A percentile compares a stretch with the other conserved stretches of the same genome.
Evolutionary conservation across 2,329 filamentous ascomycete genomes (phyloP).

Genomic region (Aspergillus glaucus): DNA sequence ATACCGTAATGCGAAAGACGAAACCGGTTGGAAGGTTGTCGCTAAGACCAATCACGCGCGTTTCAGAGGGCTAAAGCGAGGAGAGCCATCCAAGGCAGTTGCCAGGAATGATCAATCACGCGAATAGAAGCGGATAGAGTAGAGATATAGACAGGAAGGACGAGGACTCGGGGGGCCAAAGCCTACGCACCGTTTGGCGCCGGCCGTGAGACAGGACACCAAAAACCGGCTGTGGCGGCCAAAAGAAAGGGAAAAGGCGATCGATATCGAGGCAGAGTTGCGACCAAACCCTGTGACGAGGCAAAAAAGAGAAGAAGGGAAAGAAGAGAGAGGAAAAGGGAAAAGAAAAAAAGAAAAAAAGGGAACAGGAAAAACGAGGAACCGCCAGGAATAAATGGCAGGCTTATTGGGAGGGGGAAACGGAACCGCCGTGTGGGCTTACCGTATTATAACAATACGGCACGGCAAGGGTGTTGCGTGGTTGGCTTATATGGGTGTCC

Average conservation of each 20-base stretch:
- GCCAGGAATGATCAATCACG: background rate
- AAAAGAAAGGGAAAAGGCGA: slow-evolving; percentile 28
- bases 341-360: slow-evolving; percentile 6
- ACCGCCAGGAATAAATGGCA: slow-evolving; percentile 4
- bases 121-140: background rate
- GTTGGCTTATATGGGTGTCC: slow-evolving; percentile 11
- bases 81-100: background rate
- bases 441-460: background rate
- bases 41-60: background rate
- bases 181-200: slow-evolving; percentile 43
- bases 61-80: background rate
- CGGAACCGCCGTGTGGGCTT: background rate
- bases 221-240: slow-evolving; percentile 41
- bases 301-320: slow-evolving; percentile 7
- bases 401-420: slow-evolving; percentile 8
- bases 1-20: background rate
- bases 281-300: slow-evolving; percentile 14
- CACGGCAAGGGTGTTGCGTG: slow-evolving; percentile 7
- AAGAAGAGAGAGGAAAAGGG: slow-evolving; percentile 5
- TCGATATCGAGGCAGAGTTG: slow-evolving; percentile 28
- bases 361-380: slow-evolving; percentile 10
- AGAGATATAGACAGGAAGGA: slow-evolving; percentile 10
- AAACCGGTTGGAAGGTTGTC: background rate
- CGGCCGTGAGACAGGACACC: slow-evolving; percentile 42
- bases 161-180: slow-evolving; percentile 30